A percentile compares a stretch with the other conserved stretches of the same genome.
These are phyloP conservation scores for Kwoniella dejecticola DNA, from an alignment of 768 basidiomycete genomes.

Conservation along the genomic window DNA sequence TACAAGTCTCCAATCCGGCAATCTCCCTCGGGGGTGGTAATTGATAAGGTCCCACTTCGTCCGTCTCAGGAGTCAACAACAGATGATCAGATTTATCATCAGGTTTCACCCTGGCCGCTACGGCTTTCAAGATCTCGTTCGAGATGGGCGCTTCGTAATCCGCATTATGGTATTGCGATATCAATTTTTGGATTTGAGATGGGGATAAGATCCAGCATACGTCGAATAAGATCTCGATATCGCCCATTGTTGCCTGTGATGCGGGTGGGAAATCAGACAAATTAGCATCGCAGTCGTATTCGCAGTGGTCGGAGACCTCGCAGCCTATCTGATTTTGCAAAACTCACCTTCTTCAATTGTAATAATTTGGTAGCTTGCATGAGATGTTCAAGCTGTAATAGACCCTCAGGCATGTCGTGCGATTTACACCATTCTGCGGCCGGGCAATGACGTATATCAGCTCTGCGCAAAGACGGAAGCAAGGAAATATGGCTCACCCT, in stretches of 20 bases:
- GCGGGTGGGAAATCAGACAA: constrained; percentile 19
- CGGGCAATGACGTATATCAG: too few species aligned
- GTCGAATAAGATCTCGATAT: constrained; percentile 95
- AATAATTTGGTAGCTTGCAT: constrained; percentile 99
- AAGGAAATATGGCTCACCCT: constrained; percentile 25
- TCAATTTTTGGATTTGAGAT: constrained; percentile 99
- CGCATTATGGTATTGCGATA: constrained; percentile 97
- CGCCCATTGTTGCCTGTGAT: constrained; percentile 78
- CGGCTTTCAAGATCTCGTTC: constrained; percentile 93
- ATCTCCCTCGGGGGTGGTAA: constrained; percentile 91
- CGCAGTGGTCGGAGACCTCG: not conserved
- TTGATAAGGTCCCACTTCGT: constrained; percentile 85
- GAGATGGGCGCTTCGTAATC: constrained; percentile 99
- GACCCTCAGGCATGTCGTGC: constrained; percentile 98
- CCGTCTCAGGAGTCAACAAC: constrained; percentile 90
- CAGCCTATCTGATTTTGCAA: not conserved
- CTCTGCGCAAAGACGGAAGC: constrained; percentile 57
- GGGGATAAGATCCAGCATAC: constrained; percentile 99
- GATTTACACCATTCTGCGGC: constrained; percentile 95
- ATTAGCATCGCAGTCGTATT: too few species aligned
- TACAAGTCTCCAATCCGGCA: constrained; percentile 86
- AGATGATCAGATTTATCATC: constrained; percentile 97
- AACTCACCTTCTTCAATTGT: constrained; percentile 88
- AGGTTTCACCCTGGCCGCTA: constrained; percentile 90
- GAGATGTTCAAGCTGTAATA: constrained; percentile 93